phyloP scores from a whole-genome alignment of 495 filamentous ascomycete genomes.

The Penicillium fimorum region DNA sequence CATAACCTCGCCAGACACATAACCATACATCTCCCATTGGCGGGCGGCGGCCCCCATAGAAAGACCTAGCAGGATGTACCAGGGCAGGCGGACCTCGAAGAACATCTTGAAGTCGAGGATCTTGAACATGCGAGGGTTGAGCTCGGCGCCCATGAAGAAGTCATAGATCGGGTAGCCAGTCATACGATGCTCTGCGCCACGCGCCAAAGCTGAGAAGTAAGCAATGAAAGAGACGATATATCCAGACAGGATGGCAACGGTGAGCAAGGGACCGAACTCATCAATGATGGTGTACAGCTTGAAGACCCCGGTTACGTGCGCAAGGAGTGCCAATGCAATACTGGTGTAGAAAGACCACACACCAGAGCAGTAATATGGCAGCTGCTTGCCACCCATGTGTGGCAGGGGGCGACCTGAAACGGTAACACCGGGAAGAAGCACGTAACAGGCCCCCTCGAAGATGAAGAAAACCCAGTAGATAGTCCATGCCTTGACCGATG shows the following conservation, averaged over 20 bases:
- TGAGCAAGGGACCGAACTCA: conserved; percentile 89
- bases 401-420: conserved; percentile 82
- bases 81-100: conserved; percentile 94
- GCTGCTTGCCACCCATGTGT: conserved; percentile 75
- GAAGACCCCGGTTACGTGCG: conserved; percentile 84
- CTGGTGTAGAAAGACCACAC: conserved; percentile 85
- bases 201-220: conserved; percentile 76
- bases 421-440: conserved; percentile 79
- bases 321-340: conserved; percentile 59
- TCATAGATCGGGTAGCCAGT: conserved; percentile 89
- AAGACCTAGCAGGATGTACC: conserved; percentile 88
- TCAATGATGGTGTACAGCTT: conserved; percentile 92
- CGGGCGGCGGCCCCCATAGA: conserved; percentile 74
- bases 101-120: conserved; percentile 99
- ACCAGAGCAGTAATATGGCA: conserved; percentile 91
- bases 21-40: conserved; percentile 88
- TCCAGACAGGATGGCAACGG: conserved; percentile 86
- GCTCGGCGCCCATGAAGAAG: conserved; percentile 98
- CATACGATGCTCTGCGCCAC: conserved; percentile 88
- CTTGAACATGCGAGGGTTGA: conserved; percentile 93
- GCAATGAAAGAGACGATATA: conserved; percentile 76
- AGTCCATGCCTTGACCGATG: conserved; percentile 73
- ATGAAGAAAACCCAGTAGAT: conserved; percentile 93
- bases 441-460: conserved; percentile 77
- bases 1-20: conserved; percentile 81